Evolutionary conservation across 129 eudicot species (phyloP).

Genomic region (Artemisia tridentata): DNA sequence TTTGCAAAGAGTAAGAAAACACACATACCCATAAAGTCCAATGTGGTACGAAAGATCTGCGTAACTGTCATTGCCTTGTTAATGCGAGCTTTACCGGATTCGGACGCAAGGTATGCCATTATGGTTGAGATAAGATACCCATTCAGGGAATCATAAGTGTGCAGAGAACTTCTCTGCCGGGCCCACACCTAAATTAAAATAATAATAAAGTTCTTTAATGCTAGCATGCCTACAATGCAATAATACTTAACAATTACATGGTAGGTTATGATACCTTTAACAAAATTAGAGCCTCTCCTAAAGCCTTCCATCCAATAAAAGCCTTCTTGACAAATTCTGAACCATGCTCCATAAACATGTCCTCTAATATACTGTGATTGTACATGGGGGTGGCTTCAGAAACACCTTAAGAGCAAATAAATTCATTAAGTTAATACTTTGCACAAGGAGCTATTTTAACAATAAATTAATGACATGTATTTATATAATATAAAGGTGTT

Average conservation of each 20-base stretch:
- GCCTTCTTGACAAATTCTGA: constrained; percentile 52
- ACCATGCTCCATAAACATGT: constrained; percentile 78
- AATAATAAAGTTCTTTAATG: constrained; percentile 7
- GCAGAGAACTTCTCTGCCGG: constrained; percentile 72
- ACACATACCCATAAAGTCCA: constrained; percentile 81
- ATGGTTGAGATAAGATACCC: constrained; percentile 70
- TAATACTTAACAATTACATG: not conserved
- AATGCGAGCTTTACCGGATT: constrained; percentile 52
- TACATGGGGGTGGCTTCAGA: constrained; percentile 70
- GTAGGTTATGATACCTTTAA: constrained; percentile 52
- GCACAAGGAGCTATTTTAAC: not conserved
- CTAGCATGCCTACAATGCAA: not conserved
- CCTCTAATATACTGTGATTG: constrained; percentile 85
- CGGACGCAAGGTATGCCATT: constrained; percentile 73
- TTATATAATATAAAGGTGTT: not conserved
- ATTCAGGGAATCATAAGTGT: constrained; percentile 76
- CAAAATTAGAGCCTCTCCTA: constrained; percentile 72
- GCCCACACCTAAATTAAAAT: constrained; percentile 76
- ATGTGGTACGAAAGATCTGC: constrained; percentile 75
- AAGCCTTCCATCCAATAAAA: constrained; percentile 67
- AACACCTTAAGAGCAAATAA: constrained; percentile 36
- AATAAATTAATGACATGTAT: not conserved
- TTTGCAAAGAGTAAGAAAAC: not conserved
- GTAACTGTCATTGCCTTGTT: constrained; percentile 61
- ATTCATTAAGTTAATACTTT: constrained; percentile 16